Evolutionary conservation across 352 stramenopile genomes (phyloP).

Genomic region (Pythium monospermum): DNA sequence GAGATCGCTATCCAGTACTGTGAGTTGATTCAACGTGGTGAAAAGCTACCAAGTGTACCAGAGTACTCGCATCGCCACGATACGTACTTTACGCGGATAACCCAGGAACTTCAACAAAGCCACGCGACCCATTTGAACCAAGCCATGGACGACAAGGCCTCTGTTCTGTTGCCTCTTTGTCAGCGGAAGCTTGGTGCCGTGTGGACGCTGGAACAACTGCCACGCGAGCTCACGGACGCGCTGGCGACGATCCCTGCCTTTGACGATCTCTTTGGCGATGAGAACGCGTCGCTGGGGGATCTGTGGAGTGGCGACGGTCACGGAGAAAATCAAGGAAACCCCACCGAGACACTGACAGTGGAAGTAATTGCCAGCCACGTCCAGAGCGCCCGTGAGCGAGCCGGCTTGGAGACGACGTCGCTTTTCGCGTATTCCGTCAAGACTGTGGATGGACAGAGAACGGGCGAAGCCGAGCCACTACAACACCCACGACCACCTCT

Average conservation of each 20-base stretch:
- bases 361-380: background rate
- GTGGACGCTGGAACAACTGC: constrained; percentile 12
- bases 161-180: constrained; percentile 8
- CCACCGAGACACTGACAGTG: too few species aligned
- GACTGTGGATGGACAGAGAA: background rate
- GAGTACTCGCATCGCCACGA: constrained; percentile 3
- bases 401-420: background rate
- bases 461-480: background rate
- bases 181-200: constrained; percentile 13
- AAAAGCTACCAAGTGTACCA: constrained; percentile 5
- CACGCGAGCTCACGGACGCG: constrained; percentile 2
- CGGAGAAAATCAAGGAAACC: too few species aligned
- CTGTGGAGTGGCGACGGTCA: background rate
- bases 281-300: background rate
- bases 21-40: constrained; percentile 14
- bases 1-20: constrained; percentile 21
- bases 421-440: background rate
- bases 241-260: constrained; percentile 4
- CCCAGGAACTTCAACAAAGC: constrained; percentile 11
- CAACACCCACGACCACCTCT: too few species aligned
- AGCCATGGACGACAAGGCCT: constrained; percentile 10
- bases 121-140: constrained; percentile 13
- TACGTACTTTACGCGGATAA: constrained; percentile 14
- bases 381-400: background rate
- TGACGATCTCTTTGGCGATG: constrained; percentile 10